These are phyloP conservation scores for Candida vaughaniae DNA, from an alignment of 805 yeast species.

Conservation along the genomic window DNA sequence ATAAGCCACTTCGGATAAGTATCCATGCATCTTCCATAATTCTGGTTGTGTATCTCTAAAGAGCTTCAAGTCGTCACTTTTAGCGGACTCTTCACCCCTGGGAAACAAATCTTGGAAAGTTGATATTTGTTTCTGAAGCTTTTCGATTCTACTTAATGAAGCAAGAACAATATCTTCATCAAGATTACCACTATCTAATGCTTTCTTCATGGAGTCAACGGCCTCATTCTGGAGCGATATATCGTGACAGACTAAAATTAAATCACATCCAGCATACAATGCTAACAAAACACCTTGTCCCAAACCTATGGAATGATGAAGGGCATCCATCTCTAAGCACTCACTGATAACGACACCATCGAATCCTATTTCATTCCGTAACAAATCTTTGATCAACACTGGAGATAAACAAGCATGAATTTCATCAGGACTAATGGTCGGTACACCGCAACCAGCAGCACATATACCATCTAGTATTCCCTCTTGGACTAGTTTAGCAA, in stretches of 20 bases:
- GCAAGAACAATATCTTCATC: constrained; percentile 43
- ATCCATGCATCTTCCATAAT: constrained; percentile 42
- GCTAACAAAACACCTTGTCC: constrained; percentile 67
- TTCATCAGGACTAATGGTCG: constrained; percentile 58
- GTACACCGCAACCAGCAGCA: constrained; percentile 67
- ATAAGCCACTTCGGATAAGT: constrained; percentile 46
- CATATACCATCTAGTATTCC: constrained; percentile 51
- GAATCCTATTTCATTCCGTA: constrained; percentile 51
- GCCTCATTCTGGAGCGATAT: constrained; percentile 56
- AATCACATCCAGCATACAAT: constrained; percentile 63
- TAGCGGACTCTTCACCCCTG: constrained; percentile 24
- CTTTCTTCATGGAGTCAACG: constrained; percentile 40
- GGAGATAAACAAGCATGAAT: constrained; percentile 64
- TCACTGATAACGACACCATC: constrained; percentile 59
- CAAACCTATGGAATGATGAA: constrained; percentile 60
- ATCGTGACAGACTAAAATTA: constrained; percentile 62
- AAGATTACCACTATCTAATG: constrained; percentile 38
- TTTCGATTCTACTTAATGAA: constrained; percentile 43
- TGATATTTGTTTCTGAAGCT: constrained; percentile 40
- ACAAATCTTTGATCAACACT: constrained; percentile 46
- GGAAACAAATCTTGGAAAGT: constrained; percentile 48
- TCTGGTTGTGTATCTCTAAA: constrained; percentile 29
- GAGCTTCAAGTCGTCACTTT: constrained; percentile 18
- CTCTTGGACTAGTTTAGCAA: constrained; percentile 44
- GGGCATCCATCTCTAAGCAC: constrained; percentile 62